Conservation (phyloP, 164 flowering plant genomes). For the Macadamia tetraphylla region DNA sequence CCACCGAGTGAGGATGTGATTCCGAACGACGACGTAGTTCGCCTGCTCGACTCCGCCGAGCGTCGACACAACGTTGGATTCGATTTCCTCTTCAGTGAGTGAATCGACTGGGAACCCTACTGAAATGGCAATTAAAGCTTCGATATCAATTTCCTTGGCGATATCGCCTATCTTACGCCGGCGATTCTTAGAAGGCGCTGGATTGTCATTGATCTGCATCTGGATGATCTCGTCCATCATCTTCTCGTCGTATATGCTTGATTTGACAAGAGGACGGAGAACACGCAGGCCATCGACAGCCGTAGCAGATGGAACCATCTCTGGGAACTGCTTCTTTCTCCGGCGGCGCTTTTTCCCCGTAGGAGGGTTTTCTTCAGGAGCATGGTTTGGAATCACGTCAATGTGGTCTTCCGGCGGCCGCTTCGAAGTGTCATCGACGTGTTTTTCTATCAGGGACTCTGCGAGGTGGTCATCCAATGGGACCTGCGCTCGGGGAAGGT, state of each 20-base stretch:
- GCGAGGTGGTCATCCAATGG: background rate
- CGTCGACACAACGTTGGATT: conserved; percentile 53
- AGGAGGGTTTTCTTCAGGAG: conserved; percentile 12
- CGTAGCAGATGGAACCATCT: conserved; percentile 40
- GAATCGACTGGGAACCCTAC: conserved; percentile 90
- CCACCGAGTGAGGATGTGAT: conserved; percentile 86
- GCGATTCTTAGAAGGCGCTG: conserved; percentile 34
- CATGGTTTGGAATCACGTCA: background rate
- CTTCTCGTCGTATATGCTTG: conserved; percentile 31
- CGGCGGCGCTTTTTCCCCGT: conserved; percentile 51
- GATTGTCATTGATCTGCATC: conserved; percentile 35
- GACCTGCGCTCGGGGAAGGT: background rate
- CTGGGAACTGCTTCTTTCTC: conserved; percentile 66
- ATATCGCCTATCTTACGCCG: conserved; percentile 43
- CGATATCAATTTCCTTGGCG: conserved; percentile 67
- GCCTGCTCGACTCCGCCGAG: conserved; percentile 76
- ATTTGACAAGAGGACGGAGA: conserved; percentile 39
- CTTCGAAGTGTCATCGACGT: background rate
- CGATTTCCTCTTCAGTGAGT: conserved; percentile 92
- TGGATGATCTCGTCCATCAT: conserved; percentile 32
- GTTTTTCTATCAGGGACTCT: conserved; percentile 4
- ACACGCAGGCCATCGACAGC: conserved; percentile 36
- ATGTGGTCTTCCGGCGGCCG: background rate
- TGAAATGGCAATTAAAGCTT: conserved; percentile 79
- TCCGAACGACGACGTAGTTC: conserved; percentile 76